Percentiles rank a stretch among this genome's conserved stretches.
These are phyloP conservation scores for Colletotrichum gloeosporioides DNA, from an alignment of 2,329 filamentous ascomycete species.

Conservation along the genomic window DNA sequence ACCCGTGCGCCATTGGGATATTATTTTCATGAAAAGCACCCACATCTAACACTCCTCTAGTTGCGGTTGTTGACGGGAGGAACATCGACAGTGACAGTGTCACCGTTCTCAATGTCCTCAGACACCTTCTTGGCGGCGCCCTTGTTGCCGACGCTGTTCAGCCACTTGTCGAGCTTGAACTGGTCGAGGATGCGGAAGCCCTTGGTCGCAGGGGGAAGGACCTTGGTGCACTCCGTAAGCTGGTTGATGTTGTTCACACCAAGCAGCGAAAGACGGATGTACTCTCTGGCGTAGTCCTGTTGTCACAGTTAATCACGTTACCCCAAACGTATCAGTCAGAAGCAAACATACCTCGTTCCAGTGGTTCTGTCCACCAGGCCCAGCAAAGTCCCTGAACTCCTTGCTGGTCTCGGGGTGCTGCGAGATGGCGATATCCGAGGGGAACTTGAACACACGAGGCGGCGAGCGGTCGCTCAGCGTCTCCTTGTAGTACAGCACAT, in stretches of 20 bases:
- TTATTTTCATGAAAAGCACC: background rate
- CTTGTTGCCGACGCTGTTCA: conserved; percentile 22
- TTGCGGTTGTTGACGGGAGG: conserved; percentile 6
- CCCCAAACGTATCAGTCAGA: too few species aligned
- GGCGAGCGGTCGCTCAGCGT: conserved; percentile 34
- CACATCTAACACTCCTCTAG: background rate
- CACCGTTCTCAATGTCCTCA: conserved; percentile 15
- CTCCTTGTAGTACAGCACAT: conserved; percentile 55
- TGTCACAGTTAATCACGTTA: background rate
- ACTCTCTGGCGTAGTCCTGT: conserved; percentile 57
- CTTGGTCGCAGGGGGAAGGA: conserved; percentile 41
- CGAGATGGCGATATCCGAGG: conserved; percentile 45
- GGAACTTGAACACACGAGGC: conserved; percentile 44
- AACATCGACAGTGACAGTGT: conserved; percentile 1
- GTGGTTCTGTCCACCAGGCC: conserved; percentile 33
- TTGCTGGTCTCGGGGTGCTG: conserved; percentile 38
- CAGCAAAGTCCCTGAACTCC: conserved; percentile 44
- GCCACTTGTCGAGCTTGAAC: conserved; percentile 23
- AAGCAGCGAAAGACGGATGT: conserved; percentile 61
- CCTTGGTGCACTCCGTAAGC: conserved; percentile 60
- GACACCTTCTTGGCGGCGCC: conserved; percentile 18
- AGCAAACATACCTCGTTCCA: conserved; percentile 45
- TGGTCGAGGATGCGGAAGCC: conserved; percentile 16
- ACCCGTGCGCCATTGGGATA: background rate
- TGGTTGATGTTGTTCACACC: conserved; percentile 63